Conservation (phyloP, 2,329 filamentous ascomycete species). For the Aureobasidium leucospermi region DNA sequence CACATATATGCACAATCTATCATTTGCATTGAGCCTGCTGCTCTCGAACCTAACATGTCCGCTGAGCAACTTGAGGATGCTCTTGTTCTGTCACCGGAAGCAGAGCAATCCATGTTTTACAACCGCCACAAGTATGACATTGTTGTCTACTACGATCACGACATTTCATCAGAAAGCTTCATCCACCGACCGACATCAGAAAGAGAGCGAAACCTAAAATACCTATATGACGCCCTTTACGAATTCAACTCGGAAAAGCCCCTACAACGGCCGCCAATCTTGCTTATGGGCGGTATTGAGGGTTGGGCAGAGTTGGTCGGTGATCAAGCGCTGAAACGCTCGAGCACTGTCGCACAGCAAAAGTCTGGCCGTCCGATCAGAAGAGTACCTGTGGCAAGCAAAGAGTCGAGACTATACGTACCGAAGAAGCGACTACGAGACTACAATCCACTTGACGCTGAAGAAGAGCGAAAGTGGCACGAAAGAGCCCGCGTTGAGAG, state of each 20-base stretch:
- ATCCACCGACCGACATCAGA: slow-evolving; percentile 39
- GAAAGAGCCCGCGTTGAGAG: slow-evolving; percentile 65
- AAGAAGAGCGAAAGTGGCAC: slow-evolving; percentile 76
- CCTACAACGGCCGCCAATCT: slow-evolving; percentile 63
- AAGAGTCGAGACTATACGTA: slow-evolving; percentile 40
- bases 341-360: slow-evolving; percentile 46
- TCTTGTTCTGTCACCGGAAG: slow-evolving; percentile 61
- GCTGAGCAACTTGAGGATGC: slow-evolving; percentile 60
- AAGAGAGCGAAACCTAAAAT: slow-evolving; percentile 50
- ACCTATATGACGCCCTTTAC: slow-evolving; percentile 69
- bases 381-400: slow-evolving; percentile 44
- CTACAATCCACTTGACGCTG: slow-evolving; percentile 65
- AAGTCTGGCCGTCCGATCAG: slow-evolving; percentile 43
- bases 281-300: slow-evolving; percentile 75
- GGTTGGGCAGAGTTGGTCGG: slow-evolving; percentile 85
- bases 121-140: slow-evolving; percentile 70
- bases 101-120: slow-evolving; percentile 69
- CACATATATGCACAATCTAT: slow-evolving; percentile 79
- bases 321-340: slow-evolving; percentile 52
- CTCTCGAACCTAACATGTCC: slow-evolving; percentile 60
- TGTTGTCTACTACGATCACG: slow-evolving; percentile 83
- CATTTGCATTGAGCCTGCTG: slow-evolving; percentile 84
- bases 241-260: slow-evolving; percentile 77
- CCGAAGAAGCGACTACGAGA: slow-evolving; percentile 51
- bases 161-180: slow-evolving; percentile 52